These are phyloP conservation scores for Alisma plantagoaquatica DNA, from an alignment of 106 monocot genomes.

Conservation along the genomic window DNA sequence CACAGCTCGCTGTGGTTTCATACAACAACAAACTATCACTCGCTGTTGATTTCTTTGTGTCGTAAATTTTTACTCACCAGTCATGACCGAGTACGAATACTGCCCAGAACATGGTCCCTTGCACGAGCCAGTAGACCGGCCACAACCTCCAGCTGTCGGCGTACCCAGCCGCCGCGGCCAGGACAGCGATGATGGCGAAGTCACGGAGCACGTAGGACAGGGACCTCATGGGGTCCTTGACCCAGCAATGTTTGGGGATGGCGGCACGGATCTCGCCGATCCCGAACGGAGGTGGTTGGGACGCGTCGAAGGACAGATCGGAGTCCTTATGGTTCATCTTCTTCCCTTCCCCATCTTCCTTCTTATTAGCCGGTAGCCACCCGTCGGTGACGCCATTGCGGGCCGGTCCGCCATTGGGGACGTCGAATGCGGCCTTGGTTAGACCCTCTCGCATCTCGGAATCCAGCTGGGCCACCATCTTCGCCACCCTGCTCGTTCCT, in stretches of 20 bases:
- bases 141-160: constrained; percentile 10
- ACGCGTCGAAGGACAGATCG: constrained; percentile 14
- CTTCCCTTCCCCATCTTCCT: background rate
- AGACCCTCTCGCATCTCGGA: no score
- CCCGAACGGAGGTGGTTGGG: constrained; percentile 5
- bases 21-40: no score
- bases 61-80: constrained; percentile 16
- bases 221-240: constrained; percentile 9
- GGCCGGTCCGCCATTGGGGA: no score
- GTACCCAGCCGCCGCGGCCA: background rate
- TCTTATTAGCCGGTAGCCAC: background rate
- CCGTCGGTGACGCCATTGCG: background rate
- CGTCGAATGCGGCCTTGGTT: no score
- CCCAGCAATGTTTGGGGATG: constrained; percentile 20
- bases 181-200: background rate
- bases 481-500: no score
- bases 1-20: no score
- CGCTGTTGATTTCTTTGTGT: no score
- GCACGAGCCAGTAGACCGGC: constrained; percentile 17
- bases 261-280: constrained; percentile 18
- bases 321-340: no score
- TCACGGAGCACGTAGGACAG: constrained; percentile 12
- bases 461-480: no score
- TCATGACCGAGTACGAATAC: constrained; percentile 21
- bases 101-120: constrained; percentile 20